phyloP scores from a whole-genome alignment of 768 basidiomycete species.

The Amanita subjunquillea region DNA sequence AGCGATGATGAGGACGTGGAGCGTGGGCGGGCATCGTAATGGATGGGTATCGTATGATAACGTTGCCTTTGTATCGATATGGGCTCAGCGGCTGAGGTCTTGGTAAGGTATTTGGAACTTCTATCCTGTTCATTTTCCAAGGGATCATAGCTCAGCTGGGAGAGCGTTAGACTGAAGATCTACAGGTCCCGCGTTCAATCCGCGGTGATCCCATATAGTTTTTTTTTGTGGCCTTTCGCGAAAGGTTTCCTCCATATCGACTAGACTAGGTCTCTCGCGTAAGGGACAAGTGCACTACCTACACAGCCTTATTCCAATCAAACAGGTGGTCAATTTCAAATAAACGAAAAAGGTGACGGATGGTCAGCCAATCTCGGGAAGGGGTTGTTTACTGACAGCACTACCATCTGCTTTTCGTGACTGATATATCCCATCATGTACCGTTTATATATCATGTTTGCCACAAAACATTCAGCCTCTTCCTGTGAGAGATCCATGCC shows the following conservation, averaged over 20 bases:
- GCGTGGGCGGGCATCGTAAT: not conserved
- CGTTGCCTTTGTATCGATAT: not conserved
- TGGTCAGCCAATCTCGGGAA: conserved; percentile 71
- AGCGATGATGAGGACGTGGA: conserved; percentile 3
- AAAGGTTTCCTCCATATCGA: not conserved
- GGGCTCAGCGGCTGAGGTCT: not conserved
- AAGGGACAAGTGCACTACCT: not conserved
- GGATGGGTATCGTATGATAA: no score
- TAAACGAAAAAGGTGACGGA: conserved; percentile 34
- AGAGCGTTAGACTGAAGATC: conserved; percentile 30
- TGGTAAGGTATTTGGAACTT: not conserved
- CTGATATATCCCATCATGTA: conserved; percentile 94
- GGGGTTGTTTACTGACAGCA: conserved; percentile 52
- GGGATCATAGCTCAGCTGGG: conserved; percentile 25
- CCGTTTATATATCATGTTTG: conserved; percentile 91
- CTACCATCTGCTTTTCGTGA: conserved; percentile 91
- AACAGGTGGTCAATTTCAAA: not conserved
- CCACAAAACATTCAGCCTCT: conserved; percentile 89
- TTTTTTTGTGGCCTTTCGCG: conserved; percentile 5
- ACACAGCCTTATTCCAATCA: not conserved
- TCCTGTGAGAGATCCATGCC: conserved; percentile 62
- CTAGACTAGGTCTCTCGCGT: not conserved
- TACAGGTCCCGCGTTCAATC: conserved; percentile 50
- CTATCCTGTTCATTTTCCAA: not conserved
- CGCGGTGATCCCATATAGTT: conserved; percentile 36